Base-by-base conservation (phyloP, 306 rosid genomes). In the Vigna trinervia region DNA sequence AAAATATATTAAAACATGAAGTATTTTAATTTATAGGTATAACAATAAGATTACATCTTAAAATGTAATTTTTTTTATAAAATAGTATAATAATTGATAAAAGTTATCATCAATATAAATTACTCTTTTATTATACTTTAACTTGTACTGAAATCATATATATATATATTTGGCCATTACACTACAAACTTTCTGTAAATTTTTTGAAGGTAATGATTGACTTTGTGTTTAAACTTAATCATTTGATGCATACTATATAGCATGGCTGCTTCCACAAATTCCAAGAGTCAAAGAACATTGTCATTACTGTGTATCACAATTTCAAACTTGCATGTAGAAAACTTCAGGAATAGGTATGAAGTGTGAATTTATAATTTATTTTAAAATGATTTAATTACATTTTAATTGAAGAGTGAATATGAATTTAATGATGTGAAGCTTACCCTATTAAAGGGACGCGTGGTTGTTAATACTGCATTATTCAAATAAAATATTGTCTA, bases 181-280 rank as follows among this genome's bases (percentile, higher is more conserved):
- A 48, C 53, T 0, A 30, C 46, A 41, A 30, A 67, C 17, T 14
- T 73, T 73, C 14, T 17, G 22, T 43, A 65, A 53, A 54, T 59
- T 77, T n/a, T 28, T 45, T 3, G 8, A 69, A 61, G 77, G 28
- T 78, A 78, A 69, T 74, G 73, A 68, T 78, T 78, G 81, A 64
- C 2, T 69, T 73, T 34, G 53, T 15, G 79, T 74, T 81, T 19
- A 65, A 65, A 19, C 43, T 64, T 63, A 74, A 84, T 85, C 84
- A 79, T 83, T 81, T 22, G 23, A 22, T 22, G 23, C 23, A 22
- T 22, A 22, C 23, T 22, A 22, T 22, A 22, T 22, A 22, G 71
- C 36, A 62, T 69, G 73, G 85, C 87, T 69, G 85, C 86, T 66
- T 60, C 36, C 77, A 58, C 75, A 80, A 57, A 60, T 68, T 79